Conservation (phyloP, 495 filamentous ascomycete species). For the Parathielavia appendiculata region DNA sequence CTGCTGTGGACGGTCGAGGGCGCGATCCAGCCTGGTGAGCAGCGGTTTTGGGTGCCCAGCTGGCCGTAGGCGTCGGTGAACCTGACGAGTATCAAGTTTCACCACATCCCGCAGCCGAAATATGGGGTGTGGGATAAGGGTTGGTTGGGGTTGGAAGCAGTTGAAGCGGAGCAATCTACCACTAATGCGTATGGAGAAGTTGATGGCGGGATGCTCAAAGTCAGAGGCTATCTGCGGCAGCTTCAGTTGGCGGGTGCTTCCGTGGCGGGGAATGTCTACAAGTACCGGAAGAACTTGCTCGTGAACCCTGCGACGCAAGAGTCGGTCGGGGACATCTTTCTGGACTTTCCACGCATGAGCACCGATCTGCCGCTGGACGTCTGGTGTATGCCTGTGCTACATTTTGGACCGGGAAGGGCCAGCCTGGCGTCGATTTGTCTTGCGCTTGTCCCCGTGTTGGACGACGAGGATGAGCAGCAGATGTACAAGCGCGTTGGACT, state of each 20-base stretch:
- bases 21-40: neutral
- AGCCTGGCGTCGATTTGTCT: neutral
- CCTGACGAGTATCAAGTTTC: constrained; percentile 9
- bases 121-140: neutral
- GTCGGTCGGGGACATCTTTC: neutral
- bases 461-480: neutral
- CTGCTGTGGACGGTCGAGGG: constrained; percentile 3
- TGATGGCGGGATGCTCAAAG: neutral
- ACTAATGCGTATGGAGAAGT: constrained; percentile 1
- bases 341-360: neutral
- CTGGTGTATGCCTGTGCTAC: constrained; percentile 2
- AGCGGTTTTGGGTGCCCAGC: neutral
- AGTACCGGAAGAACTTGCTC: neutral
- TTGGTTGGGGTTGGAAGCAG: neutral
- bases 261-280: neutral
- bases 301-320: neutral
- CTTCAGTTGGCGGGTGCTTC: neutral
- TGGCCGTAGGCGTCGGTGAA: constrained; percentile 7
- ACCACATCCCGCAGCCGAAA: neutral
- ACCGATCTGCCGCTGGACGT: neutral
- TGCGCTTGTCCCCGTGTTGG: neutral
- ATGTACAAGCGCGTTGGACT: neutral
- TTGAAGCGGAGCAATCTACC: neutral
- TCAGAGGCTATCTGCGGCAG: neutral
- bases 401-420: neutral